Evolutionary conservation across 345 rosid genomes (phyloP), one percentile per base, ranked within the genome.

Genomic region (Eucalyptus fibrosa): DNA sequence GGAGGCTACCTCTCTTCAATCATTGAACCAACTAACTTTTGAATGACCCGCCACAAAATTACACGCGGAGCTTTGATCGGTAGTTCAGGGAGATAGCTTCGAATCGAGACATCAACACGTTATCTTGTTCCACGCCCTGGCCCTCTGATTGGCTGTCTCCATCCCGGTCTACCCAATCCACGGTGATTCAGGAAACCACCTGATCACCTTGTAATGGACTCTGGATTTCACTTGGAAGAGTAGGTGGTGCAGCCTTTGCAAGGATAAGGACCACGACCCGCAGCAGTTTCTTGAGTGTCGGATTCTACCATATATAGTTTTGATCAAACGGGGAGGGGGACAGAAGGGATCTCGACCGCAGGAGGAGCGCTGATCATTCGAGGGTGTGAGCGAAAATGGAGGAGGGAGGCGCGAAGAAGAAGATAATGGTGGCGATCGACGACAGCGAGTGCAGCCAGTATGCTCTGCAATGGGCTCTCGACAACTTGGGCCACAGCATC

Each of bases 371-470:
- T 11, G 47, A 77, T 77, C 83, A 19, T 37, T 21, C 28, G 88
- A 86, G 28, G 7, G 45, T 32, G 14, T 5, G 62, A 65, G 42
- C 62, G n/a, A 69, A 88, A 10, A 21, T 86, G 53, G 50, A 89
- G 49, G 69, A 42, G 23, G 92, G 94, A 89, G 50, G 86, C 59
- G 87, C 87, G 91, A 94, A 91, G 94, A 95, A 92, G 96, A 93
- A 93, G 89, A 95, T 95, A 85, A 94, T 96, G 98, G 94, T 97
- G 53, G 97, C 98, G 32, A 93, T 96, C 6, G 99, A 96, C 80
- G 97, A 96, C 12, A 97, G 96, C 90, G 98, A 97, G 47, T 95
- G 92, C 90, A 96, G 98, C 89, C 91, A 91, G 90, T 65, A 88
- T 51, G 98, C 99, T 67, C 94, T 97, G 6, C 67, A 80, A 24